Percentiles rank a stretch among this genome's conserved stretches.
Conservation (phyloP, 345 rosid genomes). For the Dovyalis caffra region DNA sequence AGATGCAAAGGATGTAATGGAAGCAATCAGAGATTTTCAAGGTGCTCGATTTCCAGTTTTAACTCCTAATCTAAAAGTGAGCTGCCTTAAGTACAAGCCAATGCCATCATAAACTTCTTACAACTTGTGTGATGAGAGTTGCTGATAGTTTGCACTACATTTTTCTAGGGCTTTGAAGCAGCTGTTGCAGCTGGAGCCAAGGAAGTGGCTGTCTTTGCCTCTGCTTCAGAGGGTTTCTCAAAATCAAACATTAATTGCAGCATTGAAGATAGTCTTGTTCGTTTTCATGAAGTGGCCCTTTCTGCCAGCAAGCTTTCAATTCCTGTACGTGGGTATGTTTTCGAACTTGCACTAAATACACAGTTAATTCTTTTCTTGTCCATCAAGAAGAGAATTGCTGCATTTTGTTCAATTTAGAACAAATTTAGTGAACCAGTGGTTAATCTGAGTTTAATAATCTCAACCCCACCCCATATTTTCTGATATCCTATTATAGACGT, state of each 20-base stretch:
- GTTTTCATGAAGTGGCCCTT: conserved; percentile 51
- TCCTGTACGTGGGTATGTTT: conserved; percentile 69
- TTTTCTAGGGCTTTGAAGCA: conserved; percentile 64
- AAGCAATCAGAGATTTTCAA: conserved; percentile 40
- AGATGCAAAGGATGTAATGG: conserved; percentile 75
- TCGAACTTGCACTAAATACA: too few relatives aligned
- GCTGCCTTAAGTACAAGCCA: not conserved
- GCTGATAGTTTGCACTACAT: conserved; percentile 1
- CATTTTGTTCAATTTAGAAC: too few relatives aligned
- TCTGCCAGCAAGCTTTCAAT: conserved; percentile 56
- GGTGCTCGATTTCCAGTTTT: conserved; percentile 60
- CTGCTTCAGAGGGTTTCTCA: conserved; percentile 78
- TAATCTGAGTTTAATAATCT: too few relatives aligned
- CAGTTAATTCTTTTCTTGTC: not conserved
- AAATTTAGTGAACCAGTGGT: too few relatives aligned
- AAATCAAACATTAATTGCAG: conserved; percentile 76
- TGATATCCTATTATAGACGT: too few relatives aligned
- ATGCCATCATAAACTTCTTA: not conserved
- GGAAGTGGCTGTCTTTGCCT: conserved; percentile 76
- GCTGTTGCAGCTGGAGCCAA: conserved; percentile 76
- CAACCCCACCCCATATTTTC: too few relatives aligned
- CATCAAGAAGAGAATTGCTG: not conserved
- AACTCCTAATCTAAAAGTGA: conserved; percentile 67
- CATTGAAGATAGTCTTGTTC: conserved; percentile 70
- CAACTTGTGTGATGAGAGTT: not conserved